Evolutionary conservation across 805 yeast genomes (phyloP).

Genomic region (Wilhelminamyces savonicus): DNA sequence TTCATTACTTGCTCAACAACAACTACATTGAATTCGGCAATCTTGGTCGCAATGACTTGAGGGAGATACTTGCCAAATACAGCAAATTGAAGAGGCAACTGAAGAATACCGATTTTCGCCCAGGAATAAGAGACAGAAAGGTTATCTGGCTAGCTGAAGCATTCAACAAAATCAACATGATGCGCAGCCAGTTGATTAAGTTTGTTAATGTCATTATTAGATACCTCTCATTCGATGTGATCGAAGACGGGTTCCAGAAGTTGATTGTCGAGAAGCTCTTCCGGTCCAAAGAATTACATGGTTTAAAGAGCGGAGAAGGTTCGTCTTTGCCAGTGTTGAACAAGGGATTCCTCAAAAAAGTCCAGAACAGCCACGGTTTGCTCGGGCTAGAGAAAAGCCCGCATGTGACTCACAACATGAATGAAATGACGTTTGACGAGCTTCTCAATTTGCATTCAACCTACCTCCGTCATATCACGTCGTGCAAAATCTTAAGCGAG

Average conservation of each 20-base stretch:
- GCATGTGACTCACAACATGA: constrained; percentile 5
- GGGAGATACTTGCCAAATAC: constrained; percentile 7
- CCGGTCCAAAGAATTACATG: constrained; percentile 1
- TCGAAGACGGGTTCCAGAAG: constrained; percentile 33
- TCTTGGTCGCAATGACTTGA: constrained; percentile 20
- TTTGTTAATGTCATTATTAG: constrained; percentile 36
- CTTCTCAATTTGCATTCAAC: constrained; percentile 5
- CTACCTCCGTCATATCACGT: constrained; percentile 14
- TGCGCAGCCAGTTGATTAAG: constrained; percentile 33
- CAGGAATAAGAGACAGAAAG: constrained; percentile 8
- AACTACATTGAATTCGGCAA: constrained; percentile 21
- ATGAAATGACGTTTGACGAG: constrained; percentile 10
- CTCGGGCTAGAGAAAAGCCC: too few relatives aligned
- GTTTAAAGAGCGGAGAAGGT: too few relatives aligned
- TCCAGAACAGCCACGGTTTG: too few relatives aligned
- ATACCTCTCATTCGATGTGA: constrained; percentile 41
- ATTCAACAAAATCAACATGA: constrained; percentile 27
- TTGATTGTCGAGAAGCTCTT: constrained; percentile 18
- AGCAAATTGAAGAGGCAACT: constrained; percentile 4
- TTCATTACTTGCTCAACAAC: constrained; percentile 43
- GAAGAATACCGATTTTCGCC: constrained; percentile 1
- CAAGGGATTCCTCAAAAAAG: too few relatives aligned
- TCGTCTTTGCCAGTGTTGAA: too few relatives aligned
- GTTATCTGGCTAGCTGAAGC: constrained; percentile 24
- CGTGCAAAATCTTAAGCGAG: constrained; percentile 26